Base-by-base conservation (phyloP, 2,329 filamentous ascomycete genomes). In the Colletotrichum trifolii region DNA sequence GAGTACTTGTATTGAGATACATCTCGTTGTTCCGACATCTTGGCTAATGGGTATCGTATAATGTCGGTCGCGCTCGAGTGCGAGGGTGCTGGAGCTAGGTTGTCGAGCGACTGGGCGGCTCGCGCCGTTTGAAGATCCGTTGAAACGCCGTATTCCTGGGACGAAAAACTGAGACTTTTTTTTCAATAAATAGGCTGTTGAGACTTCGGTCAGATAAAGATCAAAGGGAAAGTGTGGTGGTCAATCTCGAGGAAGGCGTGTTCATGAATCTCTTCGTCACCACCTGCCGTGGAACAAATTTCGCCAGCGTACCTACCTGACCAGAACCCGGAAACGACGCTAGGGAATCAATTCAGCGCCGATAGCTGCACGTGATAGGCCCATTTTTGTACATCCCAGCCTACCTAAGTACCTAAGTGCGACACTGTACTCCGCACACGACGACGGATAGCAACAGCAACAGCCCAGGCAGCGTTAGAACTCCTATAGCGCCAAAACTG, bases 1-100 rank as follows among this genome's bases (percentile, higher is more conserved):
- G 94, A 94, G 88, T 97, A 97, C 82, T 97, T 97, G 87, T 97
- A 97, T 82, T 97, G 94, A 80, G 93, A 94, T 74, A 97, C 92
- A 91, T 96, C 89, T 80, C 87, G 88, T 75, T 90, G 84, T 78
- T 90, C 91, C 79, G 91, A 86, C 92, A 95, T 94, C 64, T 77
- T 85, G 78, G 70, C 75, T 73, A 43, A 39, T 34, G 58, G 61
- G 56, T 60, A 55, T 64, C 39, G 53, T 66, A 11, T 66, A 12
- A 47, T 61, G 35, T 62, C 58, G 58, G 45, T 61, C 33, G 53
- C 59, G 53, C 52, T 39, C 36, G 53, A 53, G 40, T 56, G 34
- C 45, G 17, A n/a, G 60, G 45, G 11, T 65, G 52, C 25, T 39
- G 53, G 36, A 59, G 64, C 64, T 64, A 25, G 25, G 25, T 25